Percentiles rank a stretch among this genome's conserved stretches.
Evolutionary conservation across 768 basidiomycete genomes (phyloP).

Genomic region (Coprinopsis sp.): DNA sequence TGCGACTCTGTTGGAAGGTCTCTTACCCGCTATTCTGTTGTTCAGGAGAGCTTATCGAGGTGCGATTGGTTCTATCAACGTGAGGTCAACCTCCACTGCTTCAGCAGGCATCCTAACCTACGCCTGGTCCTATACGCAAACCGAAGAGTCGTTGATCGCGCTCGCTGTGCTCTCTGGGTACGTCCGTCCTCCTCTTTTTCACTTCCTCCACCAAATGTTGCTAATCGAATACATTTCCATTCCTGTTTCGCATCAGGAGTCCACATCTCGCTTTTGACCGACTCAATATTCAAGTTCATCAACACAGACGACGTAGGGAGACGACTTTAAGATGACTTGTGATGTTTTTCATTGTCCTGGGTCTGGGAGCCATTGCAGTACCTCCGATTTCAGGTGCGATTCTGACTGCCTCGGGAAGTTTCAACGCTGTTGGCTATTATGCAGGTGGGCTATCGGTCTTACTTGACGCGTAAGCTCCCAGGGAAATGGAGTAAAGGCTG

Average conservation of each 20-base stretch:
- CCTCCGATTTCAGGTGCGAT: constrained; percentile 76
- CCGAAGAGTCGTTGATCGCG: constrained; percentile 43
- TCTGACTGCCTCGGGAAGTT: constrained; percentile 46
- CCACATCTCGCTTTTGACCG: constrained; percentile 50
- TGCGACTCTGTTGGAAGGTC: constrained; percentile 51
- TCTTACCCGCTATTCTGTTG: background rate
- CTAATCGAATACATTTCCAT: constrained; percentile 21
- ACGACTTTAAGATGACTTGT: no score
- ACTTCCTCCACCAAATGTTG: constrained; percentile 18
- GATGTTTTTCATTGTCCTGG: constrained; percentile 56
- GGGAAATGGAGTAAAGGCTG: background rate
- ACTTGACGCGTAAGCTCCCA: background rate
- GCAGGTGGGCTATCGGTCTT: constrained; percentile 37
- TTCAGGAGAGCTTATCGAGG: background rate
- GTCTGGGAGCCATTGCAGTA: constrained; percentile 61
- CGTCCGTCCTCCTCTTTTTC: constrained; percentile 15
- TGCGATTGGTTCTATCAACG: constrained; percentile 54
- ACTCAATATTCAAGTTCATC: constrained; percentile 61
- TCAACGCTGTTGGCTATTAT: constrained; percentile 51
- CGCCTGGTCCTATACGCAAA: no score
- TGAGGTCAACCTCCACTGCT: no score
- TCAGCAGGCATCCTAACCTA: no score
- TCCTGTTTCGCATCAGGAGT: constrained; percentile 56
- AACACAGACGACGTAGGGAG: constrained; percentile 57
- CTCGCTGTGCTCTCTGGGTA: constrained; percentile 65